Base-by-base conservation (phyloP, 305 asterid genomes). In the Fraxinus xanthoxyloides region DNA sequence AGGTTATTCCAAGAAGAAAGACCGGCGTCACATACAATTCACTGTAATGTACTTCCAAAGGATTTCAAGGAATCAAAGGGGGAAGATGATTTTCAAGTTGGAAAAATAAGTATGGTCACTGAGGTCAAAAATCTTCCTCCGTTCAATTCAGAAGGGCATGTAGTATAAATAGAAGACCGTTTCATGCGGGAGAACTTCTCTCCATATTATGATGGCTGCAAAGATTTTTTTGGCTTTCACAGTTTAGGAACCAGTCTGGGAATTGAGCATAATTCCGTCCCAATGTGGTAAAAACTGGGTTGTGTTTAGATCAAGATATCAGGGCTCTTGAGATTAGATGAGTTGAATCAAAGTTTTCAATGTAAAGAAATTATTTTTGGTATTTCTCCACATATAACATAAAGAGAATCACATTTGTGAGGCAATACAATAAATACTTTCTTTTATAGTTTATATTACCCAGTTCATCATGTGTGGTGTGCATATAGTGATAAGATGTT, bases 1-100 rank as follows among this genome's bases (percentile, higher is more conserved):
- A 96, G 99, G 80, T 92, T 93, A 79, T 96, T 94, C 86, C 90
- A 91, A 69, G 99, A 90, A 85, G 98, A 94, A 85, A 91, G 97
- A 54, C 97, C 97, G 9, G 89, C 87, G 34, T 94, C 97, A 72
- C 95, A 96, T 84, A 94, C 91, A 26, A 89, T 96, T 70, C 91
- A 96, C 88, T 96, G 99, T 86, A 94, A 94, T 84, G 88, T 83
- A 67, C 95, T 94, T 46, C 90, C 90, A 2, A 93, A 91, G 83
- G 95, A 88, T 54, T 54, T 80, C 82, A 79, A 86, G 80, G 93
- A 89, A 77, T 38, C 87, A 1, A 88, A 80, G 32, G 89, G 83
- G 81, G 82, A 89, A 2, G 86, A 84, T 48, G 80, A 61, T 81
- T 85, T 84, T 77, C 89, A 72, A 63, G 91, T 79, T 63, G 88